These are phyloP conservation scores for Tinospora cordifolia DNA, from an alignment of 164 flowering plant species.

Conservation along the genomic window DNA sequence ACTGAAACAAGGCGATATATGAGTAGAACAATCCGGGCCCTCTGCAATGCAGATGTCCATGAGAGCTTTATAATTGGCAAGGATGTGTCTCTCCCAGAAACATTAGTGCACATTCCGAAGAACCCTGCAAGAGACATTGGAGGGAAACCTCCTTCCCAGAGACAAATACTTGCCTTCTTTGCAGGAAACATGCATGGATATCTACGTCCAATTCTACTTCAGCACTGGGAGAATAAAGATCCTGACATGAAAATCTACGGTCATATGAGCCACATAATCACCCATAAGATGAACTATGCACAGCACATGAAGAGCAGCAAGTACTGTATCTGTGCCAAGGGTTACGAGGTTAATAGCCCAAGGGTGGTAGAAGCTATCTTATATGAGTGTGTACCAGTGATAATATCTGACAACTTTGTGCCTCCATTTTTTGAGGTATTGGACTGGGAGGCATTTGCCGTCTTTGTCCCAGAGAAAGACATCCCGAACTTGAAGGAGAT, in stretches of 20 bases:
- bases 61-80: conserved; percentile 29
- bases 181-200: conserved; percentile 38
- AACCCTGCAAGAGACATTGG: conserved; percentile 24
- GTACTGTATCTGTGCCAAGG: conserved; percentile 36
- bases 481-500: conserved; percentile 31
- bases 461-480: conserved; percentile 29
- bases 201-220: conserved; percentile 25
- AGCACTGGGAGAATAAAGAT: conserved; percentile 36
- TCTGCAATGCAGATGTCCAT: conserved; percentile 37
- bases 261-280: conserved; percentile 17
- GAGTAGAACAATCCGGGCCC: conserved; percentile 24
- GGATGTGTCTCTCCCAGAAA: conserved; percentile 37
- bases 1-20: conserved; percentile 22
- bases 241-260: conserved; percentile 26
- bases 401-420: conserved; percentile 35
- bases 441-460: conserved; percentile 31
- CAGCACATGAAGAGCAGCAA: conserved; percentile 31
- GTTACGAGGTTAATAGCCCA: conserved; percentile 40
- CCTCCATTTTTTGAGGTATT: conserved; percentile 33
- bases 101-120: conserved; percentile 16
- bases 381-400: conserved; percentile 37
- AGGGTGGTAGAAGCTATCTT: conserved; percentile 34
- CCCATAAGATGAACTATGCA: too few relatives aligned
- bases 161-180: conserved; percentile 33
- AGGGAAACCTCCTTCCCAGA: conserved; percentile 23